A percentile compares a stretch with the other conserved stretches of the same genome.
These are phyloP conservation scores for Halenospora varia DNA, from an alignment of 495 filamentous ascomycete species.

Conservation along the genomic window DNA sequence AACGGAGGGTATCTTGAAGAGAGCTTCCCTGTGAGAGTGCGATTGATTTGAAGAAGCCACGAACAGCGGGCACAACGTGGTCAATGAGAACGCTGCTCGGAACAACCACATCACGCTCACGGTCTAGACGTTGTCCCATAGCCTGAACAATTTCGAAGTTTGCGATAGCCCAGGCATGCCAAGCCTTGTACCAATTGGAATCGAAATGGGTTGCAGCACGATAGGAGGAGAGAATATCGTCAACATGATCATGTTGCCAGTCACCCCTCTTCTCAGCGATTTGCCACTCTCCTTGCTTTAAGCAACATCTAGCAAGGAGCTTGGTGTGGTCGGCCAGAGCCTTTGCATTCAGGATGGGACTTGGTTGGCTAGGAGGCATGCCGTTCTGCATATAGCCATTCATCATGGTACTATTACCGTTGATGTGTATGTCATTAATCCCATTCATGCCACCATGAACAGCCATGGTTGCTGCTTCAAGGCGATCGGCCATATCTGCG, in stretches of 20 bases:
- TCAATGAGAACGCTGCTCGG: constrained; percentile 63
- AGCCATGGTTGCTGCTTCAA: constrained; percentile 56
- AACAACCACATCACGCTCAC: constrained; percentile 47
- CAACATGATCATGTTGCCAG: constrained; percentile 73
- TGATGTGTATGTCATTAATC: constrained; percentile 46
- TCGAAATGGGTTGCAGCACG: constrained; percentile 87
- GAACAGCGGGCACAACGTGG: constrained; percentile 90
- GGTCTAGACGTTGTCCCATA: constrained; percentile 57
- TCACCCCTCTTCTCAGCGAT: constrained; percentile 75
- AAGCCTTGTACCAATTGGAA: constrained; percentile 94
- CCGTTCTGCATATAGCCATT: constrained; percentile 19
- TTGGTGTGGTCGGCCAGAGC: constrained; percentile 58
- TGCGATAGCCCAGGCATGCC: constrained; percentile 98
- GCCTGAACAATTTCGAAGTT: constrained; percentile 97
- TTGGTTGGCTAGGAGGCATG: constrained; percentile 20
- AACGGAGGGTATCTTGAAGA: constrained; percentile 87
- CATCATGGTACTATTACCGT: constrained; percentile 49
- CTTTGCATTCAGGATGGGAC: constrained; percentile 27
- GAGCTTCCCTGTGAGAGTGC: constrained; percentile 86
- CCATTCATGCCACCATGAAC: constrained; percentile 51
- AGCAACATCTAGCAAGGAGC: constrained; percentile 89
- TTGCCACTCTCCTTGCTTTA: constrained; percentile 96
- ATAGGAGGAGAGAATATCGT: constrained; percentile 80
- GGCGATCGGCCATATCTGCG: constrained; percentile 66
- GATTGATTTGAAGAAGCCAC: constrained; percentile 95